These are phyloP conservation scores for Jimgerdemannia flammicorona DNA, from an alignment of 192 early-diverging fungal genomes.

Conservation along the genomic window DNA sequence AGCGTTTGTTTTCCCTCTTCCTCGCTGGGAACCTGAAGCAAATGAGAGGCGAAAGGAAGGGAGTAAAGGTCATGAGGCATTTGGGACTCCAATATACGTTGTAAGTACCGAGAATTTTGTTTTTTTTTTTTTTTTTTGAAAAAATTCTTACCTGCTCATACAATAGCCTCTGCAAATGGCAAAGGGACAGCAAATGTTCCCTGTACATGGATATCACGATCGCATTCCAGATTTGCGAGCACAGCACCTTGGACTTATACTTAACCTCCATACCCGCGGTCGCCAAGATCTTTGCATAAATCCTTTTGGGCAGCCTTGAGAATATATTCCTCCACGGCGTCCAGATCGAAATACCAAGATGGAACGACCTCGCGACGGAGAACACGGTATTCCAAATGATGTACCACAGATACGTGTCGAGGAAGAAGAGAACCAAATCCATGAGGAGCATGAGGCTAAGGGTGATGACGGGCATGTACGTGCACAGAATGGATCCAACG, in stretches of 20 bases:
- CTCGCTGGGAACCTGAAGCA: slow-evolving; percentile 16
- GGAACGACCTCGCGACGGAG: slow-evolving; percentile 70
- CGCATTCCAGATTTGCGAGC: slow-evolving; percentile 84
- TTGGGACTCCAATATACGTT: too few species aligned
- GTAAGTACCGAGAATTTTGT: too few species aligned
- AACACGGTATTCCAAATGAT: slow-evolving; percentile 83
- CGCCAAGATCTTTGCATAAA: slow-evolving; percentile 72
- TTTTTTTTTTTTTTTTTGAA: too few species aligned
- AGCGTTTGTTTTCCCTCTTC: slow-evolving; percentile 61
- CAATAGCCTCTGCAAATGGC: slow-evolving; percentile 70
- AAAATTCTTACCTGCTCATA: slow-evolving; percentile 79
- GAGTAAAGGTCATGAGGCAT: too few species aligned
- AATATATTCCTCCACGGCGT: slow-evolving; percentile 82
- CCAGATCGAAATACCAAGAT: slow-evolving; percentile 77
- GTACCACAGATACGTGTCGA: slow-evolving; percentile 90
- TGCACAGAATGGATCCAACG: slow-evolving; percentile 53
- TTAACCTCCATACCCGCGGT: slow-evolving; percentile 61
- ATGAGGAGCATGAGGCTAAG: slow-evolving; percentile 72
- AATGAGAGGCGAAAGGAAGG: too few species aligned
- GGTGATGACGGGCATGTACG: slow-evolving; percentile 63
- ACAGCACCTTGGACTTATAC: slow-evolving; percentile 75
- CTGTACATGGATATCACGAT: slow-evolving; percentile 80
- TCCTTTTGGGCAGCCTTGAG: slow-evolving; percentile 72
- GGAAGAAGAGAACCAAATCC: slow-evolving; percentile 73
- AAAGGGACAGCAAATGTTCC: slow-evolving; percentile 70